Percentiles rank a stretch among this genome's conserved stretches.
phyloP scores from a whole-genome alignment of 2,329 filamentous ascomycete species.

The Cercospora sp. region DNA sequence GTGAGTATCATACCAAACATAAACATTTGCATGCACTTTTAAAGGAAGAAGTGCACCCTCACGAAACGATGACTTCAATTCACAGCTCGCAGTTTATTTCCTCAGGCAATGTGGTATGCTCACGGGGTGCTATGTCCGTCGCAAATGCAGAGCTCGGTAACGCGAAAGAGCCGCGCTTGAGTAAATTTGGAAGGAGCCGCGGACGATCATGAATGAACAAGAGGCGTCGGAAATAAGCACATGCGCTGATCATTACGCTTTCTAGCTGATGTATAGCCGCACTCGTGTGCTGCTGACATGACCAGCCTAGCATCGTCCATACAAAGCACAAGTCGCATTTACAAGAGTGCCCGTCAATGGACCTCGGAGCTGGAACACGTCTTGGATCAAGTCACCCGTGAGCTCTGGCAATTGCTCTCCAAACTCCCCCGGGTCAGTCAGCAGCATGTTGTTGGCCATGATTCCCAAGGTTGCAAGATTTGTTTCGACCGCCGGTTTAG shows the following conservation, averaged over 20 bases:
- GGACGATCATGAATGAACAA: background rate
- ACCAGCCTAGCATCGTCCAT: background rate
- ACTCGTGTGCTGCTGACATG: background rate
- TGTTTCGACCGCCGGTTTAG: conserved; percentile 23
- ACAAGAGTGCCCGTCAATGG: conserved; percentile 5
- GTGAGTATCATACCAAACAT: background rate
- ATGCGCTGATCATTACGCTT: background rate
- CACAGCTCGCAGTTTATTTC: background rate
- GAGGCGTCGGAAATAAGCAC: background rate
- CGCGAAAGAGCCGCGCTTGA: background rate
- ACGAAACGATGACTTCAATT: background rate
- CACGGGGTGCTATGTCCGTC: background rate
- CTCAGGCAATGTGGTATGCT: background rate
- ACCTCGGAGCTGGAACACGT: conserved; percentile 3
- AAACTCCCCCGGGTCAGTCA: conserved; percentile 20
- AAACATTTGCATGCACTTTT: background rate
- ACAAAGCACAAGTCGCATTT: conserved; percentile 7
- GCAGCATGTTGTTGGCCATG: conserved; percentile 26
- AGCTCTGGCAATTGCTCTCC: conserved; percentile 23
- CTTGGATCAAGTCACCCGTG: conserved; percentile 1
- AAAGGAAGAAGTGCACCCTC: background rate
- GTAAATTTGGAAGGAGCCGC: background rate
- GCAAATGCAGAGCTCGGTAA: background rate
- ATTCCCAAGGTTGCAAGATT: conserved; percentile 26
- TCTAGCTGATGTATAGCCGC: background rate